A percentile compares a stretch with the other conserved stretches of the same genome.
These are phyloP conservation scores for Sporothrix brunneoviolacea DNA, from an alignment of 2,329 filamentous ascomycete genomes.

Conservation along the genomic window DNA sequence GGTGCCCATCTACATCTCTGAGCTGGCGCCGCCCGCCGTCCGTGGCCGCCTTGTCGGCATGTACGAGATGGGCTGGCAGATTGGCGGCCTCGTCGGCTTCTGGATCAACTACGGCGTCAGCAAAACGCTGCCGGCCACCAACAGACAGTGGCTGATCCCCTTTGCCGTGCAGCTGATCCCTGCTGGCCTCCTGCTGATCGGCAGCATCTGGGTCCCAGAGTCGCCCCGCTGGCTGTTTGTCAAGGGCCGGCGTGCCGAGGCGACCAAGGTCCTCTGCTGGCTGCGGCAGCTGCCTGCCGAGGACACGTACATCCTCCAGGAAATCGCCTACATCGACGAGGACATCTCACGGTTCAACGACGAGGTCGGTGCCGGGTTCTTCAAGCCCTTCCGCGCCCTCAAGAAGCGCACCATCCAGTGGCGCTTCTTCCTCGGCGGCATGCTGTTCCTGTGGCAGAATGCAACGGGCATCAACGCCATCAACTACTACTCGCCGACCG, in stretches of 20 bases:
- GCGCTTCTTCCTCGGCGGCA: constrained; percentile 65
- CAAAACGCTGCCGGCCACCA: constrained; percentile 38
- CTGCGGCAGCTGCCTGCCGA: constrained; percentile 51
- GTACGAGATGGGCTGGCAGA: constrained; percentile 60
- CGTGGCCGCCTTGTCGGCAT: constrained; percentile 59
- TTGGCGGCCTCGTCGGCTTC: constrained; percentile 57
- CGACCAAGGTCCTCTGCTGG: constrained; percentile 42
- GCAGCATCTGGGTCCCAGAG: constrained; percentile 43
- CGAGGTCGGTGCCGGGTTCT: constrained; percentile 65
- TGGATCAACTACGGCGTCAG: constrained; percentile 61
- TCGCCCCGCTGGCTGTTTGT: constrained; percentile 24
- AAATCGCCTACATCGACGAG: constrained; percentile 62
- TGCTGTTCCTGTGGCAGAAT: constrained; percentile 77
- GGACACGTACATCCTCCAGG: constrained; percentile 64
- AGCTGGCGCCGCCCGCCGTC: constrained; percentile 55
- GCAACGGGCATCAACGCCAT: constrained; percentile 70
- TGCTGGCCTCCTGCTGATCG: constrained; percentile 53
- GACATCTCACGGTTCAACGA: constrained; percentile 59
- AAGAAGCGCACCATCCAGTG: constrained; percentile 55
- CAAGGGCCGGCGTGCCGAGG: constrained; percentile 17
- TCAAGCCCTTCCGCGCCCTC: constrained; percentile 60
- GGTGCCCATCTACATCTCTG: constrained; percentile 56
- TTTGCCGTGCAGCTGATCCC: constrained; percentile 63
- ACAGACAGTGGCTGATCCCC: constrained; percentile 57
- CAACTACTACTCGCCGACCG: constrained; percentile 66